These are phyloP conservation scores for Rhodofomes roseus DNA, from an alignment of 1,284 basidiomycete genomes.

Conservation along the genomic window DNA sequence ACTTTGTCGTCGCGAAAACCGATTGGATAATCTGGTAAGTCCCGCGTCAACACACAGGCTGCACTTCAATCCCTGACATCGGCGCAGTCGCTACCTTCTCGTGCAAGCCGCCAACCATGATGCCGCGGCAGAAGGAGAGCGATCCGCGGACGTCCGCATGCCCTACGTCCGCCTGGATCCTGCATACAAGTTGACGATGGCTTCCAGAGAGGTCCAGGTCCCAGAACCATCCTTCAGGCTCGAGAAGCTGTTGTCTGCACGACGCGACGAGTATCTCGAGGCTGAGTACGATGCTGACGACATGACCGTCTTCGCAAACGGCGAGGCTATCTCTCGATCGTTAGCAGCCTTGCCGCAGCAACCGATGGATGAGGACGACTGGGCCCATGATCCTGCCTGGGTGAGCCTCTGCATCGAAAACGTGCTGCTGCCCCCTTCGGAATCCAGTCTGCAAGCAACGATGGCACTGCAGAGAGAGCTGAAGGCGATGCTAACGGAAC, in stretches of 20 bases:
- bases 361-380: conserved; percentile 33
- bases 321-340: conserved; percentile 2
- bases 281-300: conserved; percentile 47
- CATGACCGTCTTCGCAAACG: conserved; percentile 34
- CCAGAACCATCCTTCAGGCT: conserved; percentile 52
- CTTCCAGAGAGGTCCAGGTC: conserved; percentile 36
- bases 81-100: conserved; percentile 54
- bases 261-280: conserved; percentile 36
- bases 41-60: not conserved
- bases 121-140: not conserved
- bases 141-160: conserved; percentile 8
- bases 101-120: conserved; percentile 30
- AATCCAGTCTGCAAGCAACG: conserved; percentile 46
- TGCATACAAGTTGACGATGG: conserved; percentile 19
- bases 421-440: conserved; percentile 50
- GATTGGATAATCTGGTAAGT: conserved; percentile 63
- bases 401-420: conserved; percentile 38
- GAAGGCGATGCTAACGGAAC: conserved; percentile 51
- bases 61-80: not conserved
- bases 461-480: conserved; percentile 54
- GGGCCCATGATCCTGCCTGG: conserved; percentile 51
- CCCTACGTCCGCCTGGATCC: conserved; percentile 45
- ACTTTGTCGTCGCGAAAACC: conserved; percentile 55
- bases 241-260: conserved; percentile 38
- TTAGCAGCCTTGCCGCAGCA: conserved; percentile 2